Conservation (phyloP, 2,329 filamentous ascomycete species). For the Penicillium aurantiogriseum region DNA sequence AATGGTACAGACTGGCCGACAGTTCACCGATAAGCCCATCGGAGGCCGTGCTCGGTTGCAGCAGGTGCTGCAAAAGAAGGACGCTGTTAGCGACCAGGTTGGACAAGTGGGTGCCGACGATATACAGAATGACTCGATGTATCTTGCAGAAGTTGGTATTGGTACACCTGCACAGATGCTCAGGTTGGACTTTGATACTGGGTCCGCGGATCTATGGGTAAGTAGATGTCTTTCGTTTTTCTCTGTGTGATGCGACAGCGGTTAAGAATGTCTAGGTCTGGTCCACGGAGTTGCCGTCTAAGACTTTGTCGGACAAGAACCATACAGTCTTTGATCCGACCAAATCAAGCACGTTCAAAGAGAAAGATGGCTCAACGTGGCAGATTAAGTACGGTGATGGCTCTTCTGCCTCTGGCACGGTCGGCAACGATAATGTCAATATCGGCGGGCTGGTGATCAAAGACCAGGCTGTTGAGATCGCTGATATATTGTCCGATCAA, state of each 20-base stretch:
- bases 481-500: constrained; percentile 56
- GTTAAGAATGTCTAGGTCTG: constrained; percentile 47
- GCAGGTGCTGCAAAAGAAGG: constrained; percentile 52
- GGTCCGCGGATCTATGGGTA: constrained; percentile 69
- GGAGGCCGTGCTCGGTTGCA: constrained; percentile 52
- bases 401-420: constrained; percentile 63
- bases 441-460: constrained; percentile 63
- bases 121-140: constrained; percentile 65
- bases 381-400: constrained; percentile 67
- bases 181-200: constrained; percentile 67
- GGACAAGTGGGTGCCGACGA: constrained; percentile 60
- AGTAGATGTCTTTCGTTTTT: constrained; percentile 16
- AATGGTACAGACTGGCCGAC: constrained; percentile 50
- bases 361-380: constrained; percentile 54
- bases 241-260: background rate
- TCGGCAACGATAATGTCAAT: constrained; percentile 62
- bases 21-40: constrained; percentile 45
- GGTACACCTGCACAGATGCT: constrained; percentile 64
- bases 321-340: constrained; percentile 60
- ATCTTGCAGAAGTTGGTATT: constrained; percentile 63
- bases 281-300: constrained; percentile 51
- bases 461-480: constrained; percentile 64
- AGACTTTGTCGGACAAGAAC: constrained; percentile 34
- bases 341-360: constrained; percentile 62
- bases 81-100: constrained; percentile 32